A percentile compares a stretch with the other conserved stretches of the same genome.
Conservation (phyloP, 495 filamentous ascomycete genomes). For the Podospora sp. region DNA sequence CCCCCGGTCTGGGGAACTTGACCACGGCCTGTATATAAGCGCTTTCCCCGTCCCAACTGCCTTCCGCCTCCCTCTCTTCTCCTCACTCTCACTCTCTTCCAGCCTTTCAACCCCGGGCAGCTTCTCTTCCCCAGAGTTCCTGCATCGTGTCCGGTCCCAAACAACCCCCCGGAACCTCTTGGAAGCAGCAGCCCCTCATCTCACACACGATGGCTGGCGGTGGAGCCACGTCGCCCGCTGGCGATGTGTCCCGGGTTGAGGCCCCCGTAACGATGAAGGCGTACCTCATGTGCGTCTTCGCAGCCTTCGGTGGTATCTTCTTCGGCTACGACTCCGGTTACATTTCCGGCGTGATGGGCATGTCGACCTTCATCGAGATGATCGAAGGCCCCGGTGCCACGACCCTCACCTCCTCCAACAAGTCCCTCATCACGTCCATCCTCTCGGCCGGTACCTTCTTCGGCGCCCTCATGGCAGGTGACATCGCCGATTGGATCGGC, state of each 20-base stretch:
- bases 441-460: slow-evolving; percentile 63
- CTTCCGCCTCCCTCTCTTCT: not conserved
- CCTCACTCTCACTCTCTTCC: not conserved
- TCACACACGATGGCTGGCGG: slow-evolving; percentile 27
- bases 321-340: slow-evolving; percentile 68
- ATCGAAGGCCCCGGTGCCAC: slow-evolving; percentile 40
- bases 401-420: slow-evolving; percentile 38
- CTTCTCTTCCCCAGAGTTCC: not conserved
- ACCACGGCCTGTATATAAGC: slow-evolving; percentile 7
- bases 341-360: slow-evolving; percentile 62
- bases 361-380: slow-evolving; percentile 57
- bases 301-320: slow-evolving; percentile 68
- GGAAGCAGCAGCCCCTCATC: not conserved
- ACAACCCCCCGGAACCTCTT: not conserved
- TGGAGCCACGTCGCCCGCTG: slow-evolving; percentile 21
- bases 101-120: not conserved
- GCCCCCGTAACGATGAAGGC: slow-evolving; percentile 66
- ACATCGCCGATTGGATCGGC: slow-evolving; percentile 68
- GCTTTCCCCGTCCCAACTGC: not conserved
- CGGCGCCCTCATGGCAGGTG: slow-evolving; percentile 69
- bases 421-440: slow-evolving; percentile 74
- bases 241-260: slow-evolving; percentile 54
- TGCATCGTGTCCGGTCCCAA: not conserved
- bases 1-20: slow-evolving; percentile 13
- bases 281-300: slow-evolving; percentile 69